Percentiles rank a stretch among this genome's conserved stretches.
These are phyloP conservation scores for Blastobotrys aristatus DNA, from an alignment of 1,139 yeast species.

Conservation along the genomic window DNA sequence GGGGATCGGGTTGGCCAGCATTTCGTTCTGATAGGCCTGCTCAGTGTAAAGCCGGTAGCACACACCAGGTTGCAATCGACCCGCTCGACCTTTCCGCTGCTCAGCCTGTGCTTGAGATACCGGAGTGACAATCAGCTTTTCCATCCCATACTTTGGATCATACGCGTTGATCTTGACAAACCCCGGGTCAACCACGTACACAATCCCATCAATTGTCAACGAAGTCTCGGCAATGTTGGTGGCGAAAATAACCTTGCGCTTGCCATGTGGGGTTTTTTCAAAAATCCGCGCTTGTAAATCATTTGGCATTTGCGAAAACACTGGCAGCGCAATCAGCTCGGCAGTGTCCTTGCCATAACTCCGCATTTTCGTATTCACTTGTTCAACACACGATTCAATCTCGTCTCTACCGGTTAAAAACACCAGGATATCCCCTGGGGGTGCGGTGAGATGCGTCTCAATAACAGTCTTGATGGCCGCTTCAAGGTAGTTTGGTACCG, in stretches of 20 bases:
- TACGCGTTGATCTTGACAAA: constrained; percentile 74
- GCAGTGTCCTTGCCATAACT: constrained; percentile 58
- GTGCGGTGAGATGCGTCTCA: constrained; percentile 76
- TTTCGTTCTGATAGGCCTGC: constrained; percentile 61
- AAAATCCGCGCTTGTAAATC: constrained; percentile 70
- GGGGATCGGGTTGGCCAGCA: constrained; percentile 81
- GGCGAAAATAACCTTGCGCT: constrained; percentile 69
- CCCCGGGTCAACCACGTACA: constrained; percentile 76
- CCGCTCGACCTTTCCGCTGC: constrained; percentile 81
- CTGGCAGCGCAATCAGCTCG: constrained; percentile 77
- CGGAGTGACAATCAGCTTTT: constrained; percentile 64
- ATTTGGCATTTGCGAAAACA: constrained; percentile 72
- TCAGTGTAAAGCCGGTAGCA: constrained; percentile 74
- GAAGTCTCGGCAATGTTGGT: constrained; percentile 83
- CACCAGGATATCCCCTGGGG: constrained; percentile 76
- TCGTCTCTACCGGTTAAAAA: constrained; percentile 90
- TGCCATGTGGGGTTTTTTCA: constrained; percentile 67
- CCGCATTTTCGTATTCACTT: constrained; percentile 60
- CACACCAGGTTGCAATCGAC: constrained; percentile 81
- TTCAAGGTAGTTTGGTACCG: constrained; percentile 80
- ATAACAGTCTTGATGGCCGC: constrained; percentile 76
- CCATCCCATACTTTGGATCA: constrained; percentile 75
- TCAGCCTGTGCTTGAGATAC: constrained; percentile 80
- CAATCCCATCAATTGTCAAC: constrained; percentile 73
- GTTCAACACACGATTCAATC: constrained; percentile 84